phyloP scores from a whole-genome alignment of 1,284 basidiomycete species.

The Vanrija humicola region DNA sequence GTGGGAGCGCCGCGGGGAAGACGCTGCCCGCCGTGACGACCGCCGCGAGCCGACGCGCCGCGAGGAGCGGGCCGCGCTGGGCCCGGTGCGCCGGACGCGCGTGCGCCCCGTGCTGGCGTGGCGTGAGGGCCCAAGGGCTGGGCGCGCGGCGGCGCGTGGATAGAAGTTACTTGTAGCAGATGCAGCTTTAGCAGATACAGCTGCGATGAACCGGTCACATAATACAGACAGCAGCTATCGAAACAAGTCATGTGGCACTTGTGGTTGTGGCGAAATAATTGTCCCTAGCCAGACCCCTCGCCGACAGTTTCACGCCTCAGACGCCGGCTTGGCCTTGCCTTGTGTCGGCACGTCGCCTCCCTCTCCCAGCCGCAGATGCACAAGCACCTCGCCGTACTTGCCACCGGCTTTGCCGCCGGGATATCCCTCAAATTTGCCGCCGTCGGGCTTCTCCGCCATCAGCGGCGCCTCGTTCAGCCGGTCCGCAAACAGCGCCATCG shows the following conservation, averaged over 20 bases:
- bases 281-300: too few relatives aligned
- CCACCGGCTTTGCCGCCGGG: conserved; percentile 1
- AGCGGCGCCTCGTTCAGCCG: conserved; percentile 12
- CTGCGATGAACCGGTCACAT: too few relatives aligned
- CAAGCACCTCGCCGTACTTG: conserved; percentile 1
- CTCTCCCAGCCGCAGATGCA: background rate
- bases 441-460: conserved; percentile 25
- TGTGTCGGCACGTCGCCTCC: too few relatives aligned
- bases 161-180: background rate
- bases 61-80: background rate
- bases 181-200: too few relatives aligned
- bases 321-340: too few relatives aligned
- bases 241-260: too few relatives aligned
- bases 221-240: too few relatives aligned
- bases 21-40: too few relatives aligned
- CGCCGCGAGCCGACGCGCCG: too few relatives aligned
- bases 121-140: conserved; percentile 5
- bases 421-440: conserved; percentile 13
- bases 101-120: conserved; percentile 3
- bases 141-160: background rate
- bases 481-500: conserved; percentile 25
- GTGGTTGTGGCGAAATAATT: too few relatives aligned
- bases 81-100: conserved; percentile 1
- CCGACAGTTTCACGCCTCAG: too few relatives aligned
- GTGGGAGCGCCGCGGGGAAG: background rate